Base-by-base conservation (phyloP, 2,329 filamentous ascomycete genomes). In the Penicillium decumbens region DNA sequence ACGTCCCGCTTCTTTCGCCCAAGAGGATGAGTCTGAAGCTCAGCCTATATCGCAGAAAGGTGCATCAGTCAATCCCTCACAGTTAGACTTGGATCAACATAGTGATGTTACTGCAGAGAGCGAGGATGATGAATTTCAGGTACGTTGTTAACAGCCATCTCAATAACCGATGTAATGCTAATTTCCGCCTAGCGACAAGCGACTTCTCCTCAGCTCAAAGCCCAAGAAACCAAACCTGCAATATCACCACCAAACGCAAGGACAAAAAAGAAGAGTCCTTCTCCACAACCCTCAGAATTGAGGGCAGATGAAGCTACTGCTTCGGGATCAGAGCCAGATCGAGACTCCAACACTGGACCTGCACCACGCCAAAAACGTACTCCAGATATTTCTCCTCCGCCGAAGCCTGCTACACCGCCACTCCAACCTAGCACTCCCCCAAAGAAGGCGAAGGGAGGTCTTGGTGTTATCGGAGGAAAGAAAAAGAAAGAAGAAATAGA, bases 81-180 rank as follows among this genome's bases (percentile, higher is more conserved):
- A 48, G n/a, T 10, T 24, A 20, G 35, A 53, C 10, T 37, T 45
- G 3, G 51, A 61, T 35, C 45, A 43, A 24, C 58, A 63, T 33
- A 55, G 53, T 13, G 57, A 58, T 13, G 56, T 54, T 27, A 65
- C 61, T 24, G 51, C 56, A 13, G 61, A 55, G 18, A 65, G 58
- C 13, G 68, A 65, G 20, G 65, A 65, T 20, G 68, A 66, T 49
- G 69, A 70, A 44, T 69, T 73, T 45, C 62, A 72, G 64, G 71
- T 72, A 64, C 43, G 59, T 53, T 10, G 25, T 10, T 7, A n/a
- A 15, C 33, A 9, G 13, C 45, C 28, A 41, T 38, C 18, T 6
- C 27, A 25, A 18, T 50, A 38, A 47, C 45, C 43, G 35, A 50
- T 43, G n/a, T 18, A 23, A 20, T 48, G 23, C 44, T 35, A 33